Conservation (phyloP, 1,139 yeast genomes). For the Saccharomycopsis crataegensis region DNA sequence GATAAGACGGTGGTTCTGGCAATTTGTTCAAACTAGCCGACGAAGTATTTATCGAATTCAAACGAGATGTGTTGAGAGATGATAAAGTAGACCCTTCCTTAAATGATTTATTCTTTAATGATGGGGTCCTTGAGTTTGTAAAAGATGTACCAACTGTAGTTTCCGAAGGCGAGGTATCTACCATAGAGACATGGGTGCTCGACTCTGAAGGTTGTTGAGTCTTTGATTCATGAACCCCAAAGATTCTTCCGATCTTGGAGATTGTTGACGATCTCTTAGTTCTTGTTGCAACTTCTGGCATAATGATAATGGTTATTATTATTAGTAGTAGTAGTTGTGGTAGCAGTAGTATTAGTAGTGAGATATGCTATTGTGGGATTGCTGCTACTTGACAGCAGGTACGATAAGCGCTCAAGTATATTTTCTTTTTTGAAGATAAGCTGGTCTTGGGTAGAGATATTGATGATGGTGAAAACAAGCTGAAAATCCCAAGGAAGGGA, state of each 20-base stretch:
- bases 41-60: conserved; percentile 4
- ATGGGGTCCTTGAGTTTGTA: background rate
- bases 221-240: conserved; percentile 11
- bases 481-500: too few species aligned
- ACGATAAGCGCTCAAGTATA: too few species aligned
- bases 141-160: too few species aligned
- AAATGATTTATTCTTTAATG: background rate
- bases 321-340: too few species aligned
- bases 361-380: too few species aligned
- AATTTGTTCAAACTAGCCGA: background rate
- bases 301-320: background rate
- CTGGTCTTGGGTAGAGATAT: too few species aligned
- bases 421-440: too few species aligned
- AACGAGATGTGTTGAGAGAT: background rate
- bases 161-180: too few species aligned
- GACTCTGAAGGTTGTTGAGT: background rate
- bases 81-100: background rate
- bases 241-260: conserved; percentile 14
- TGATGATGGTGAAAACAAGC: too few species aligned
- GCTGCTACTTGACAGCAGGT: too few species aligned
- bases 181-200: too few species aligned
- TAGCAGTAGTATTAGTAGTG: too few species aligned
- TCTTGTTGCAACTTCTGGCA: conserved; percentile 11
- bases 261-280: conserved; percentile 13
- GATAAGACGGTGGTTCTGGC: background rate